Evolutionary conservation across 257 asterid species (phyloP).

Genomic region (Przewalskia tangutica): DNA sequence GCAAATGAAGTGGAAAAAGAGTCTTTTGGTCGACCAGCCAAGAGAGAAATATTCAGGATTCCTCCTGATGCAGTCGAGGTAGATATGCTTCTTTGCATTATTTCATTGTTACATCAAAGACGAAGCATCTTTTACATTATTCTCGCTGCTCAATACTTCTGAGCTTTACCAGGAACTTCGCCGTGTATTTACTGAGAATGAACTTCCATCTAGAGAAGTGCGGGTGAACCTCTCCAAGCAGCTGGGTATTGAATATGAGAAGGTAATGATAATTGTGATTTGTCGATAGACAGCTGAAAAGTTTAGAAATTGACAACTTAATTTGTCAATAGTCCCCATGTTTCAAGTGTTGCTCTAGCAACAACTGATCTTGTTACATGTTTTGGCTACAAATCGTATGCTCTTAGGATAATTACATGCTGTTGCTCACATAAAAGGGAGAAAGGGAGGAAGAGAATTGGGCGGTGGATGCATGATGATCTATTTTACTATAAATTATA

Average conservation of each 20-base stretch:
- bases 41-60: slow-evolving; percentile 63
- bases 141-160: slow-evolving; percentile 15
- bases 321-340: not conserved
- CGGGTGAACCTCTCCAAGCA: slow-evolving; percentile 63
- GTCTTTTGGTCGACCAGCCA: slow-evolving; percentile 19
- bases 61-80: slow-evolving; percentile 81
- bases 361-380: not conserved
- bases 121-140: not conserved
- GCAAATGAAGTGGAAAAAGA: slow-evolving; percentile 24
- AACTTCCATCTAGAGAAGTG: slow-evolving; percentile 73
- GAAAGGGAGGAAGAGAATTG: not conserved
- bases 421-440: not conserved
- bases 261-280: slow-evolving; percentile 43
- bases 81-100: slow-evolving; percentile 7
- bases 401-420: not conserved
- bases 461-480: not conserved
- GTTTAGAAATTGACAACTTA: not conserved
- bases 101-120: not conserved
- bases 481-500: not conserved
- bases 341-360: not conserved
- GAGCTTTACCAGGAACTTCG: slow-evolving; percentile 69
- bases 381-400: not conserved
- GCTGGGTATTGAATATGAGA: slow-evolving; percentile 69
- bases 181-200: slow-evolving; percentile 73
- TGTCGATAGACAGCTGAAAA: slow-evolving; percentile 1